phyloP scores from a whole-genome alignment of 2,329 filamentous ascomycete genomes.

The Nothopassalora personata region DNA sequence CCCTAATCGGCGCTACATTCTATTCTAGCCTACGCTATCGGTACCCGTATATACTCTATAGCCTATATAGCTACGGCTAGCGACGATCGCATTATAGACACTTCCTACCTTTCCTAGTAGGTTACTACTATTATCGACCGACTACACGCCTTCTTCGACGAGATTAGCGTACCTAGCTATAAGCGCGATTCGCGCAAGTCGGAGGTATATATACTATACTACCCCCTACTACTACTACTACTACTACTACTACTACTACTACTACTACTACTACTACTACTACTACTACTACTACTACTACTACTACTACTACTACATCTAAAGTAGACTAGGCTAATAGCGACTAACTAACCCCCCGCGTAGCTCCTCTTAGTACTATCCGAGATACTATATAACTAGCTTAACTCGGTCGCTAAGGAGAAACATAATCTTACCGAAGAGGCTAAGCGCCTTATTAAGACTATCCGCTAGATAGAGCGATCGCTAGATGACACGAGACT shows the following conservation, averaged over 20 bases:
- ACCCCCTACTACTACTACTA: no score
- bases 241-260: no score
- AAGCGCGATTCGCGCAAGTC: slow-evolving; percentile 85
- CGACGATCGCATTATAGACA: slow-evolving; percentile 60
- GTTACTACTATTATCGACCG: slow-evolving; percentile 90
- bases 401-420: slow-evolving; percentile 78
- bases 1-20: neutral
- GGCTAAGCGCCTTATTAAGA: slow-evolving; percentile 74
- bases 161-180: slow-evolving; percentile 88
- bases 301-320: slow-evolving; percentile 23
- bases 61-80: slow-evolving; percentile 28
- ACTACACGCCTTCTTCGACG: slow-evolving; percentile 90
- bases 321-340: neutral
- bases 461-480: slow-evolving; percentile 87
- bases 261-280: no score
- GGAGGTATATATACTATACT: no score
- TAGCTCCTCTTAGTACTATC: slow-evolving; percentile 89
- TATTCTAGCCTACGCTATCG: slow-evolving; percentile 5
- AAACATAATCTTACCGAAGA: slow-evolving; percentile 90
- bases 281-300: no score
- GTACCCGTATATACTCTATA: slow-evolving; percentile 4
- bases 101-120: slow-evolving; percentile 88
- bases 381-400: slow-evolving; percentile 83
- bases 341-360: slow-evolving; percentile 4
- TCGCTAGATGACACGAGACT: slow-evolving; percentile 74